phyloP scores from a whole-genome alignment of 2,329 filamentous ascomycete species.

The Phialophora macrospora region DNA sequence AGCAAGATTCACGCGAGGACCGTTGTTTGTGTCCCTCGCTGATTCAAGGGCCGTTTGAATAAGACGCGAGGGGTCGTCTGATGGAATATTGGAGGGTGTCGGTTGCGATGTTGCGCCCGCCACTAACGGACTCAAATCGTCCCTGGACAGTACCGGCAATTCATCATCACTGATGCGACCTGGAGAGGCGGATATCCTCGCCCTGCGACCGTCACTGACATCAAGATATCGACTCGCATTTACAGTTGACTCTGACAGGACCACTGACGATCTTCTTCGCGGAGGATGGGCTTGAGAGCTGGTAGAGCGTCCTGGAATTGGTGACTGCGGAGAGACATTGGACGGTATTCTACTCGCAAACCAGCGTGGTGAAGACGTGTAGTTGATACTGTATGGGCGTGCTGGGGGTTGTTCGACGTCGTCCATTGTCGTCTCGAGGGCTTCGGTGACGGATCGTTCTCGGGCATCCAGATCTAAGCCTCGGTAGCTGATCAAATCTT shows the following conservation, averaged over 20 bases:
- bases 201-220: conserved; percentile 44
- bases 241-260: conserved; percentile 46
- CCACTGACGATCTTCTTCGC: conserved; percentile 48
- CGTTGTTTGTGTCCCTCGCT: conserved; percentile 28
- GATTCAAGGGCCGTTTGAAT: conserved; percentile 35
- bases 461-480: conserved; percentile 35
- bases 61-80: conserved; percentile 37
- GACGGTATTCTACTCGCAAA: conserved; percentile 20
- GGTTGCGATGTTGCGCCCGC: conserved; percentile 18
- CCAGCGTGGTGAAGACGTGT: conserved; percentile 32
- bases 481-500: conserved; percentile 30
- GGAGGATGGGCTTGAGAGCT: conserved; percentile 40
- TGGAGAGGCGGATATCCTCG: conserved; percentile 50
- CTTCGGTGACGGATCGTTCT: conserved; percentile 36
- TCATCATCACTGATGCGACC: conserved; percentile 45
- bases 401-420: conserved; percentile 22
- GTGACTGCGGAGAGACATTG: conserved; percentile 9
- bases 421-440: conserved; percentile 37
- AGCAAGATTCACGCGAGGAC: conserved; percentile 24
- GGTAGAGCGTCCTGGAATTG: background rate
- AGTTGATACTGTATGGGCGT: conserved; percentile 37
- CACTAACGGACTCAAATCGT: conserved; percentile 21
- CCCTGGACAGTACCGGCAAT: conserved; percentile 16
- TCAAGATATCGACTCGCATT: conserved; percentile 39
- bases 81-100: conserved; percentile 25